These are phyloP conservation scores for Mollisia scopiformis DNA, from an alignment of 2,329 filamentous ascomycete species.

Conservation along the genomic window DNA sequence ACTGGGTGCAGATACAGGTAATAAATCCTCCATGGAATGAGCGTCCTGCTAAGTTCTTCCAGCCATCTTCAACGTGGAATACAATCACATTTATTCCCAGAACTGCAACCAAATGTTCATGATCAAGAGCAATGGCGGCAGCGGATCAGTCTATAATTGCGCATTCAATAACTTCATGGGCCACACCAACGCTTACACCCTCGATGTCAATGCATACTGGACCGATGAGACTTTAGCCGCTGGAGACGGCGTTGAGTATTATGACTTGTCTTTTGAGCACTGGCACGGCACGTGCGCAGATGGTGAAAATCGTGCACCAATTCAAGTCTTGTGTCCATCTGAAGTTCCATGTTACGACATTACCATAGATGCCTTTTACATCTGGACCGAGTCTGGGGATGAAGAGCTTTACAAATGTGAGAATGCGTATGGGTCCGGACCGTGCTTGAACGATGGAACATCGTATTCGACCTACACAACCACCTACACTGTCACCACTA, in stretches of 20 bases:
- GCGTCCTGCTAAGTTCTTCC: not conserved
- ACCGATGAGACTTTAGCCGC: conserved; percentile 42
- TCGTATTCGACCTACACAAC: conserved; percentile 5
- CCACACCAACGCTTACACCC: conserved; percentile 59
- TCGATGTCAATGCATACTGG: conserved; percentile 60
- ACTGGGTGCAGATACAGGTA: conserved; percentile 47
- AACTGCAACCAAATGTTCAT: conserved; percentile 64
- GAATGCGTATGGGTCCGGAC: conserved; percentile 51
- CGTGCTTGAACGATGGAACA: conserved; percentile 37
- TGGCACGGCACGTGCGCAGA: not conserved
- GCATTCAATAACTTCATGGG: conserved; percentile 62
- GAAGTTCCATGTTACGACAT: conserved; percentile 55
- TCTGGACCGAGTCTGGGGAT: conserved; percentile 52
- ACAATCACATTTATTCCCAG: conserved; percentile 61
- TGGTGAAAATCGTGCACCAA: not conserved
- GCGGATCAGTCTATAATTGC: conserved; percentile 52
- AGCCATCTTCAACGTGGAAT: conserved; percentile 54
- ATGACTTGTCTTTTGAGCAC: not conserved
- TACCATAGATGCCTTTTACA: conserved; percentile 51
- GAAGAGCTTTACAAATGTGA: conserved; percentile 48
- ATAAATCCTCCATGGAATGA: not conserved
- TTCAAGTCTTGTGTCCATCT: conserved; percentile 52
- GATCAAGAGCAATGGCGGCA: conserved; percentile 63
- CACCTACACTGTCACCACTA: conserved; percentile 12
- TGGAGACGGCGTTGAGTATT: conserved; percentile 50